Conservation (phyloP, 371 early-diverging fungal genomes). For the Mucor piriformis region DNA sequence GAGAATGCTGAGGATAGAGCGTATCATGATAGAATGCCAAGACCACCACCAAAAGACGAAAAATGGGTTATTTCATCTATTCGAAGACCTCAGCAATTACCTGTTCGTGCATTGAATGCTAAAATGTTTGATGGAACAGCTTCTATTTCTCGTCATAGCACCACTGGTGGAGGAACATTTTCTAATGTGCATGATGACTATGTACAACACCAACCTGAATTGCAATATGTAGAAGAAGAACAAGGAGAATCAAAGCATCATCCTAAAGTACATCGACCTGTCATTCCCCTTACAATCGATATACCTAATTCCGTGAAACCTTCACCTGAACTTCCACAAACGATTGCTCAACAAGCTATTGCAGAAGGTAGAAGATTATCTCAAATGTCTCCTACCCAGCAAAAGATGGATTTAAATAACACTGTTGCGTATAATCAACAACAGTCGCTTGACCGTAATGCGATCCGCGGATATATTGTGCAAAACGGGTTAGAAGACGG, state of each 20-base stretch:
- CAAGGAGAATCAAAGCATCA: background rate
- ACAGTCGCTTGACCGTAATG: conserved; percentile 4
- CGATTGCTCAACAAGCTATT: conserved; percentile 33
- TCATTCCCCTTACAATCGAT: conserved; percentile 43
- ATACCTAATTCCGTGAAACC: conserved; percentile 38
- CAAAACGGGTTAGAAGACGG: conserved; percentile 3
- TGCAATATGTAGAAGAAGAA: background rate
- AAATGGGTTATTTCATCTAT: conserved; percentile 57
- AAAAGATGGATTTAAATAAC: background rate
- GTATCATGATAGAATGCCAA: conserved; percentile 19
- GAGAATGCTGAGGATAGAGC: conserved; percentile 23
- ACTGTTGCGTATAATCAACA: background rate
- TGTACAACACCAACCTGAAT: background rate
- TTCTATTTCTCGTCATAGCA: conserved; percentile 3
- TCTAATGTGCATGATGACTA: background rate
- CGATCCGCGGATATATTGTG: conserved; percentile 5
- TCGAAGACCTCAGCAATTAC: conserved; percentile 50
- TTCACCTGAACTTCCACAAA: conserved; percentile 15
- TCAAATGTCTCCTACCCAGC: conserved; percentile 26
- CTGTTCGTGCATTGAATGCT: conserved; percentile 39
- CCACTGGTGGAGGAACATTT: background rate
- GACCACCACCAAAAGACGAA: conserved; percentile 45
- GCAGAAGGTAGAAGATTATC: conserved; percentile 34
- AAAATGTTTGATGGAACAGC: conserved; percentile 27
- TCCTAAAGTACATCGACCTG: conserved; percentile 33